A percentile compares a stretch with the other conserved stretches of the same genome.
These are phyloP conservation scores for Pezicula neosporulosa DNA, from an alignment of 2,329 filamentous ascomycete genomes.

Conservation along the genomic window DNA sequence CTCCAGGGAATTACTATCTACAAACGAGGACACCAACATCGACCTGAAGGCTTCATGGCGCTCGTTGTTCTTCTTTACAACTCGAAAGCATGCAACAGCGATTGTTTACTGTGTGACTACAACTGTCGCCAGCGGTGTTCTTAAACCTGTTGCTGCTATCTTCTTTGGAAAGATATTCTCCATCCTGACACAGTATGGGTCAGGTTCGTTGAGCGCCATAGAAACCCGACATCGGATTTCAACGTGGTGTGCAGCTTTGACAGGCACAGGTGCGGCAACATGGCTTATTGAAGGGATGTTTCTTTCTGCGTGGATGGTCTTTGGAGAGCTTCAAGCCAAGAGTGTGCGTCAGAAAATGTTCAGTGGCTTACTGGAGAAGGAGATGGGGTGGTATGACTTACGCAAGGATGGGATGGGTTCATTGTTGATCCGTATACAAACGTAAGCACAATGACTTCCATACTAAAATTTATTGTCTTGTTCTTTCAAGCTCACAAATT, in stretches of 20 bases:
- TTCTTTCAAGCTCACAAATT: conserved; percentile 17
- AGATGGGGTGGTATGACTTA: conserved; percentile 80
- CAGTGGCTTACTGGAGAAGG: conserved; percentile 61
- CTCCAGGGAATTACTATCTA: not conserved
- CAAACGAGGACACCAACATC: not conserved
- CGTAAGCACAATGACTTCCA: conserved; percentile 46
- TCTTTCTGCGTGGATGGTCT: conserved; percentile 68
- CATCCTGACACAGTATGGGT: conserved; percentile 63
- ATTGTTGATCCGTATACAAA: conserved; percentile 68
- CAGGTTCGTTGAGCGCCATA: conserved; percentile 42
- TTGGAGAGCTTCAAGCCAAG: conserved; percentile 77
- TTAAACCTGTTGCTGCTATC: conserved; percentile 63
- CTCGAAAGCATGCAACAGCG: conserved; percentile 51
- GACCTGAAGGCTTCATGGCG: conserved; percentile 18
- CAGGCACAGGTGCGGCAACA: conserved; percentile 57
- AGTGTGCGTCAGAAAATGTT: conserved; percentile 65
- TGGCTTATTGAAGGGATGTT: conserved; percentile 68
- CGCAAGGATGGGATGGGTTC: conserved; percentile 68
- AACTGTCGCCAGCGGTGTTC: conserved; percentile 56
- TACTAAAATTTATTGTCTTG: not conserved
- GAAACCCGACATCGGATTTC: conserved; percentile 54
- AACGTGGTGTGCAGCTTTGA: conserved; percentile 58
- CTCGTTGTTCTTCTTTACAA: conserved; percentile 68
- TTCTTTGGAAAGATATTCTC: conserved; percentile 75
- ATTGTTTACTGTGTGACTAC: conserved; percentile 52